These are phyloP conservation scores for Takashimella koratensis DNA, from an alignment of 1,284 basidiomycete species.

Conservation along the genomic window DNA sequence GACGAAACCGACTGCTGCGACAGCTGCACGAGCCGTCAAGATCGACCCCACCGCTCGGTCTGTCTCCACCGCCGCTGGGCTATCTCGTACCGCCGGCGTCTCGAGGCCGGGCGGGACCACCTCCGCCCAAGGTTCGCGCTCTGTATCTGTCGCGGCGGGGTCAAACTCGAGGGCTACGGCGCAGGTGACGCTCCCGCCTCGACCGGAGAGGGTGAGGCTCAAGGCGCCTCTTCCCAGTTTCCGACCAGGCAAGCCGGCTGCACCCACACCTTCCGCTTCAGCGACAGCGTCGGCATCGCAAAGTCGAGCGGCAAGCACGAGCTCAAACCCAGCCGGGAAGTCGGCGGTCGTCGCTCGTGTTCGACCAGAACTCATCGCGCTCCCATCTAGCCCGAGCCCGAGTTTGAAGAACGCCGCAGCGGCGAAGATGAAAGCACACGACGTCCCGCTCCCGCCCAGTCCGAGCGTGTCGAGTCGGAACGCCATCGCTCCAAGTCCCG, in stretches of 20 bases:
- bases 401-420: neutral
- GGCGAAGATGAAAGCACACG: neutral
- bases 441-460: neutral
- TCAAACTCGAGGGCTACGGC: constrained; percentile 14
- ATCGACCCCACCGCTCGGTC: neutral
- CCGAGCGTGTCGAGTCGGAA: neutral
- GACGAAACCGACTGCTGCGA: constrained; percentile 16
- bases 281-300: neutral
- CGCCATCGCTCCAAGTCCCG: too few species aligned
- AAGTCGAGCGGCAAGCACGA: neutral
- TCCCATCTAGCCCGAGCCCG: neutral
- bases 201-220: constrained; percentile 33
- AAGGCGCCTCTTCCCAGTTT: constrained; percentile 43
- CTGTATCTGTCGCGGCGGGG: neutral
- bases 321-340: too few species aligned
- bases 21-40: constrained; percentile 12
- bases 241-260: constrained; percentile 17
- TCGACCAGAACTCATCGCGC: neutral
- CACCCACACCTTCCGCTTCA: neutral
- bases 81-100: neutral
- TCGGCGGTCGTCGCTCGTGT: neutral
- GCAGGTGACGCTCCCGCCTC: constrained; percentile 24
- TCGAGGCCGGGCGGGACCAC: constrained; percentile 2
- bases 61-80: neutral
- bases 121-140: neutral